Evolutionary conservation across 2,329 filamentous ascomycete species (phyloP).

Genomic region (Onygena corvina): DNA sequence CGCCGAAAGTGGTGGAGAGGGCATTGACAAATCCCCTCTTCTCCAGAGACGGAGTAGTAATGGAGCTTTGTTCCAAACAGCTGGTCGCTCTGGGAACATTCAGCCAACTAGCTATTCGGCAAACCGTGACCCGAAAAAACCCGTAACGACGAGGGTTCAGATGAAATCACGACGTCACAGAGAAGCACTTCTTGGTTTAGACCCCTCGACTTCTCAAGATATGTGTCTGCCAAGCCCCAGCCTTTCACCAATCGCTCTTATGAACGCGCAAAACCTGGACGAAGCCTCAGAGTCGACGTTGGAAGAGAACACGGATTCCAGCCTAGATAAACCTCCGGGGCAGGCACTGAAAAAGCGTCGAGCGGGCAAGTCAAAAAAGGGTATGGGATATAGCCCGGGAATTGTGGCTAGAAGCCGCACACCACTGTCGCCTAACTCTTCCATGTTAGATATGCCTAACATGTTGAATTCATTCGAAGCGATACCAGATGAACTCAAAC

Average conservation of each 20-base stretch:
- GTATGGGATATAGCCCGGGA: conserved; percentile 16
- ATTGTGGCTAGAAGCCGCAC: conserved; percentile 29
- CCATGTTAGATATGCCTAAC: conserved; percentile 63
- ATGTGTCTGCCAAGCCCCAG: conserved; percentile 90
- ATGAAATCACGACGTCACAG: neutral
- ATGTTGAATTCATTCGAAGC: conserved; percentile 85
- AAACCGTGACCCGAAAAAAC: neutral
- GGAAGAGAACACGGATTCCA: conserved; percentile 34
- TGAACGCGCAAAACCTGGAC: conserved; percentile 42
- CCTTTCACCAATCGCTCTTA: conserved; percentile 76
- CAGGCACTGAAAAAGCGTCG: neutral
- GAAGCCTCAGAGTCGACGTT: conserved; percentile 31
- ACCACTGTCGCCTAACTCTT: conserved; percentile 22
- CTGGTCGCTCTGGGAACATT: neutral
- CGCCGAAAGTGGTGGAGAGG: neutral
- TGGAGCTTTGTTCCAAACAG: neutral
- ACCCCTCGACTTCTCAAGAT: conserved; percentile 37
- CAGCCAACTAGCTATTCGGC: neutral
- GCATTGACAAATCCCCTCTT: neutral
- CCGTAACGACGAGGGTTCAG: neutral
- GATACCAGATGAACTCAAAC: conserved; percentile 83
- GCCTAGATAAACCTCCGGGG: conserved; percentile 37
- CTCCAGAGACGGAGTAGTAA: neutral
- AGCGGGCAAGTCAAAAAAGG: neutral
- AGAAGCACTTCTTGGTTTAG: neutral